Conservation (phyloP, 2,329 filamentous ascomycete genomes). For the Monosporascus sp. region DNA sequence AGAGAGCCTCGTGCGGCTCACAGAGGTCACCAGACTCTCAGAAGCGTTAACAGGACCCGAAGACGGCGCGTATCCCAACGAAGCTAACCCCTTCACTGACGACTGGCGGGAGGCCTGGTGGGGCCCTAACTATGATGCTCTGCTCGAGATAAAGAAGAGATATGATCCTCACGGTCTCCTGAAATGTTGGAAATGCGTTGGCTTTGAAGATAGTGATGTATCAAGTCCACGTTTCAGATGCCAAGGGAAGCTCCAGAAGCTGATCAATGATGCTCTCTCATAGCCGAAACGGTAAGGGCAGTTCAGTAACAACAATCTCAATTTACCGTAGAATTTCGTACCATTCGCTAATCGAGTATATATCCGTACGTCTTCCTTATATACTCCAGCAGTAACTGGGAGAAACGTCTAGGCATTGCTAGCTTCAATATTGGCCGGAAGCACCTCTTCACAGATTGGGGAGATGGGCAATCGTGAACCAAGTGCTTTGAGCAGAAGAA, state of each 20-base stretch:
- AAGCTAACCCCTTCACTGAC: conserved; percentile 29
- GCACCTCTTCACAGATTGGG: too few relatives aligned
- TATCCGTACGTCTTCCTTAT: too few relatives aligned
- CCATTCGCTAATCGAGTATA: too few relatives aligned
- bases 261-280: conserved; percentile 3
- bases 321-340: too few relatives aligned
- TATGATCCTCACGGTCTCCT: conserved; percentile 29
- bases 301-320: too few relatives aligned
- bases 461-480: too few relatives aligned
- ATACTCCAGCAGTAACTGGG: too few relatives aligned
- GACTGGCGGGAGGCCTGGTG: conserved; percentile 30
- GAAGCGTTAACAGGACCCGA: conserved; percentile 19
- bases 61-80: conserved; percentile 34
- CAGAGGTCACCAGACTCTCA: conserved; percentile 6
- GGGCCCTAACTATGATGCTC: conserved; percentile 25
- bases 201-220: conserved; percentile 12
- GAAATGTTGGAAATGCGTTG: conserved; percentile 19
- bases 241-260: conserved; percentile 10
- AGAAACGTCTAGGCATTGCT: too few relatives aligned
- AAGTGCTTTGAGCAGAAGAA: too few relatives aligned
- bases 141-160: conserved; percentile 26
- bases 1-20: conserved; percentile 10
- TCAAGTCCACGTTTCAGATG: conserved; percentile 10
- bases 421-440: too few relatives aligned
- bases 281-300: background rate